Percentiles rank a stretch among this genome's conserved stretches.
phyloP scores from a whole-genome alignment of 345 rosid species.

The Hirschfeldia incana region DNA sequence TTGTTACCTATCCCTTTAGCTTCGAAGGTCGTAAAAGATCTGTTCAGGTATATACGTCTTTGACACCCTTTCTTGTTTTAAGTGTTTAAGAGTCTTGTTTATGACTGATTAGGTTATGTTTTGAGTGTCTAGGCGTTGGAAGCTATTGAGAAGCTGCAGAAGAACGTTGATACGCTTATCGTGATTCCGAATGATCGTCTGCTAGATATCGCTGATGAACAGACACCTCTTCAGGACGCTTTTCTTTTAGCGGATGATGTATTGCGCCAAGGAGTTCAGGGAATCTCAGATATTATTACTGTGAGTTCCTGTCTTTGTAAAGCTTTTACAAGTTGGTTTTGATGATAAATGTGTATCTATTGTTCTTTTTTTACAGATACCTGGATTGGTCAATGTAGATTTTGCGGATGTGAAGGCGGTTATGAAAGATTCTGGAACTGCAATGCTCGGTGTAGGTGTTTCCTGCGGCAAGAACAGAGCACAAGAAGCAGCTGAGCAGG shows the following conservation, averaged over 20 bases:
- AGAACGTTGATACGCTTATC: slow-evolving; percentile 93
- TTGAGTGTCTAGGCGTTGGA: slow-evolving; percentile 71
- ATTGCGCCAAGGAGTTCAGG: slow-evolving; percentile 97
- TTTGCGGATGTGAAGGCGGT: slow-evolving; percentile 98
- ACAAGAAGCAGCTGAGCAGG: slow-evolving; percentile 99
- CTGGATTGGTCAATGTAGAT: slow-evolving; percentile 96
- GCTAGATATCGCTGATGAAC: slow-evolving; percentile 97
- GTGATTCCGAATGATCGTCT: slow-evolving; percentile 97
- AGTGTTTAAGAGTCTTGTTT: background rate
- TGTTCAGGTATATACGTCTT: slow-evolving; percentile 51
- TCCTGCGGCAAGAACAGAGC: slow-evolving; percentile 98
- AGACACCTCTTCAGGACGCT: slow-evolving; percentile 95
- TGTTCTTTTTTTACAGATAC: slow-evolving; percentile 59
- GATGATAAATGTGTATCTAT: background rate
- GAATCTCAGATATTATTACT: slow-evolving; percentile 94
- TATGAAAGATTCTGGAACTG: slow-evolving; percentile 96
- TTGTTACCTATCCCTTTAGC: slow-evolving; percentile 96
- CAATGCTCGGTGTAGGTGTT: slow-evolving; percentile 99
- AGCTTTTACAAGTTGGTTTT: slow-evolving; percentile 1
- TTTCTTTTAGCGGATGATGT: slow-evolving; percentile 99
- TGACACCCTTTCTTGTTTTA: background rate
- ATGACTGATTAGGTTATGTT: background rate
- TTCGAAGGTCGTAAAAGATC: slow-evolving; percentile 98
- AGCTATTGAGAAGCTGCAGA: slow-evolving; percentile 91
- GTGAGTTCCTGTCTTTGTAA: slow-evolving; percentile 46